These are phyloP conservation scores for Litsea cubeba DNA, from an alignment of 164 flowering plant species.

Conservation along the genomic window DNA sequence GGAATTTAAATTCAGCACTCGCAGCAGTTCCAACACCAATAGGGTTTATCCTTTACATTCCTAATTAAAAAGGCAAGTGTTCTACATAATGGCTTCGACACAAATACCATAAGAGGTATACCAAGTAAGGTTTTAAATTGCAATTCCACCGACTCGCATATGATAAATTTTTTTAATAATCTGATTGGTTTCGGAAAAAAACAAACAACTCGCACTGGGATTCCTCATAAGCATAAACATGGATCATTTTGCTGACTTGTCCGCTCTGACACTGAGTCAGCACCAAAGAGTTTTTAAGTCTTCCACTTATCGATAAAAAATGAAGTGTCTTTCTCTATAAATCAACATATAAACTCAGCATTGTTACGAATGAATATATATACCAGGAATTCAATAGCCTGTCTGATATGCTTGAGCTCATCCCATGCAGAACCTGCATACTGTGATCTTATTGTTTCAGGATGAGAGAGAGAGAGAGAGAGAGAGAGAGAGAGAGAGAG, in stretches of 20 bases:
- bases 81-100: neutral
- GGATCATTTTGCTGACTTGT: neutral
- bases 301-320: no score
- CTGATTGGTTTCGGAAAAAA: neutral
- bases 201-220: neutral
- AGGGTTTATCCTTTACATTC: neutral
- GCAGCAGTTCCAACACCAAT: no score
- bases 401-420: conserved; percentile 98
- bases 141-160: neutral
- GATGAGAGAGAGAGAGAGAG: neutral
- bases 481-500: neutral
- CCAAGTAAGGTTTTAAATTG: neutral
- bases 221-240: neutral
- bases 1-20: neutral
- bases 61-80: neutral
- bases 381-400: conserved; percentile 98
- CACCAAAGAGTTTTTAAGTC: no score
- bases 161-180: neutral
- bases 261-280: neutral
- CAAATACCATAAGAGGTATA: no score
- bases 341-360: neutral
- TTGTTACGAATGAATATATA: neutral
- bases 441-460: conserved; percentile 39
- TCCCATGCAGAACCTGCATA: conserved; percentile 99
- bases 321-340: neutral